Base-by-base conservation (phyloP, 176 grass and related monocot genomes). In the Dendrocalamus sinicus region DNA sequence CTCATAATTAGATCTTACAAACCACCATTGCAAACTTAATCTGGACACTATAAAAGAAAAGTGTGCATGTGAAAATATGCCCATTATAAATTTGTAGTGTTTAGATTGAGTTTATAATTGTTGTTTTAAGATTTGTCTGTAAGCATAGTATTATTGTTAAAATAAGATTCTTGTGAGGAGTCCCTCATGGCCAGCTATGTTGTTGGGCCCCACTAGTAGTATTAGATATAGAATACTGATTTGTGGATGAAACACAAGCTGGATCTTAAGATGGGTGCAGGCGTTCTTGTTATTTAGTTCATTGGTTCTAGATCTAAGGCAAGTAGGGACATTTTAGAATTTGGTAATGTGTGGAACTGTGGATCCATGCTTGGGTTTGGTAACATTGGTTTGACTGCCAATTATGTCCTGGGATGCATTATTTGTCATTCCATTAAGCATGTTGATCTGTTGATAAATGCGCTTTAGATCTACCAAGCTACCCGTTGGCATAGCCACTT, bases 211-310 rank as follows among this genome's bases (percentile, higher is more conserved):
- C 85, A 88, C 53, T 26, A 76, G 71, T 62, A 72, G 67, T 76
- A 45, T 76, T 20, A 84, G 76, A 64, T n/a, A 75, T 68, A 87
- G 20, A 84, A 69, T 80, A 84, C 54, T 76, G 53, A 20, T 80
- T 62, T 85, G 71, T 84, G 55, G 54, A 58, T 19, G 63, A 54
- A 88, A 81, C 73, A 88, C 63, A 81, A 81, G 76, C 81, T 88
- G 89, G 81, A 88, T 55, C 89, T 75, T 76, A 85, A 88, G 35
- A 80, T 71, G 89, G 66, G 85, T 84, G 85, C 89, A 81, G 47
- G 53, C 76, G 64, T 80, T 86, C 32, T 81, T 88, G 66, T 90
- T 88, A 43, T 87, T 88, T 91, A 65, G 52, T 75, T 76, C 78
- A 84, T 57, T 64, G 70, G 53, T 75, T 88, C 52, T 81, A 70